phyloP scores from a whole-genome alignment of 2,329 filamentous ascomycete genomes.

The Pseudocercospora pini-densiflorae region DNA sequence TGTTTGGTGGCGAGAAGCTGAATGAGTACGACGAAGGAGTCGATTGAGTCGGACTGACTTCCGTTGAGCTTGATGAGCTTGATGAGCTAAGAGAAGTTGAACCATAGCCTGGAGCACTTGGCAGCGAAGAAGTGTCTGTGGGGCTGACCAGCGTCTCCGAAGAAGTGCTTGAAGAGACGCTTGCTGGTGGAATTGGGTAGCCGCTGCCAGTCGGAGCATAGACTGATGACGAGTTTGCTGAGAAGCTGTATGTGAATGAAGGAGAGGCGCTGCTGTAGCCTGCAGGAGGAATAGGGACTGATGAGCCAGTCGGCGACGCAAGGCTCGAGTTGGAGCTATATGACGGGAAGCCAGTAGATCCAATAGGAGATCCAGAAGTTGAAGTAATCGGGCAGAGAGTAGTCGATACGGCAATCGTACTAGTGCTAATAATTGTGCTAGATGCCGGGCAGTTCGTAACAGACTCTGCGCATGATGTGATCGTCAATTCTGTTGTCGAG shows the following conservation, averaged over 20 bases:
- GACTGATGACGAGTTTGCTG: conserved; percentile 10
- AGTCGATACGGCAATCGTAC: conserved; percentile 45
- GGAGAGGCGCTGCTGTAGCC: background rate
- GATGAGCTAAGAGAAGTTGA: conserved; percentile 4
- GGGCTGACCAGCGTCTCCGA: conserved; percentile 17
- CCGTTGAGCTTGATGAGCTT: conserved; percentile 11
- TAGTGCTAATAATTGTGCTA: conserved; percentile 40
- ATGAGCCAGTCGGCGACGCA: conserved; percentile 13
- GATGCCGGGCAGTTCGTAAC: conserved; percentile 47
- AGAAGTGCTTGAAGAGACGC: background rate
- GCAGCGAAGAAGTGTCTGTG: conserved; percentile 14
- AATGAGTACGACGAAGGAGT: conserved; percentile 7
- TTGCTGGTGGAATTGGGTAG: conserved; percentile 15
- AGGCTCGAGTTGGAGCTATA: background rate
- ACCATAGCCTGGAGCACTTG: conserved; percentile 10
- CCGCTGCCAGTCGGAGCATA: conserved; percentile 14
- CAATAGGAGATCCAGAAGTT: conserved; percentile 8
- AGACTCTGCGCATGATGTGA: conserved; percentile 47
- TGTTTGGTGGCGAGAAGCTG: conserved; percentile 9
- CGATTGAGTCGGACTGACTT: conserved; percentile 2
- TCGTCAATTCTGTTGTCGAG: conserved; percentile 49
- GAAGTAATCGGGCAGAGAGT: conserved; percentile 45
- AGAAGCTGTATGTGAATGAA: conserved; percentile 13
- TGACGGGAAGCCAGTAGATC: background rate
- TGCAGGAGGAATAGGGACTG: conserved; percentile 1